Evolutionary conservation across 306 rosid genomes (phyloP), one percentile per base, ranked within the genome.

Genomic region (Macrotyloma uniflorum): DNA sequence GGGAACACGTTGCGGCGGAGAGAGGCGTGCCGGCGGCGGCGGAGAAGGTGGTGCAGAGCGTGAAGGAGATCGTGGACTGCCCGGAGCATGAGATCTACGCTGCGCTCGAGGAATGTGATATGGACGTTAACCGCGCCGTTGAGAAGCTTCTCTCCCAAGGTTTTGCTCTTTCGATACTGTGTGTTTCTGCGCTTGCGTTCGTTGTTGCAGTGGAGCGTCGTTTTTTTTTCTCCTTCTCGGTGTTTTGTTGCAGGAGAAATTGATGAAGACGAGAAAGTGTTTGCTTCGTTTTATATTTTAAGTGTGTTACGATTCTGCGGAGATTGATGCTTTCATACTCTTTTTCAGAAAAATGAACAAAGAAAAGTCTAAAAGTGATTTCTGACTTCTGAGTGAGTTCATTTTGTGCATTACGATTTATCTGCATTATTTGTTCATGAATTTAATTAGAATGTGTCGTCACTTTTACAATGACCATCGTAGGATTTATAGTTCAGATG

Each of bases 101-200:
- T 8, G 79, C 11, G 26, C 79, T 84, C 30, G 20, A 45, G 38
- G 87, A 84, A 58, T 84, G 84, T 65, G 84, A 84, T 33, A 79
- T 84, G 87, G 87, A 84, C 79, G 82, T 81, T 16, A 75, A 84
- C 81, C 79, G 80, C 57, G 82, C 87, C 26, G 84, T 75, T 0
- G 87, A 85, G 53, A 82, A 28, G 77, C 89, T 82, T 55, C 82
- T 85, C 11, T 28, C 86, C 53, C 86, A 82, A 85, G 86, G 89
- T 85, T 71, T 57, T 79, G 18, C n/a, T 16, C 67, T 63, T 38
- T 43, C 57, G 18, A 32, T 35, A 16, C 28, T 40, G 45, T 45
- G 40, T 72, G 67, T 65, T 42, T 13, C 9, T 47, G 38, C 8
- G 24, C 40, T 57, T 45, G 32, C 33, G 24, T 72, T 55, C 5